Evolutionary conservation across 2,329 filamentous ascomycete species (phyloP).

Genomic region (Eutypa lata): DNA sequence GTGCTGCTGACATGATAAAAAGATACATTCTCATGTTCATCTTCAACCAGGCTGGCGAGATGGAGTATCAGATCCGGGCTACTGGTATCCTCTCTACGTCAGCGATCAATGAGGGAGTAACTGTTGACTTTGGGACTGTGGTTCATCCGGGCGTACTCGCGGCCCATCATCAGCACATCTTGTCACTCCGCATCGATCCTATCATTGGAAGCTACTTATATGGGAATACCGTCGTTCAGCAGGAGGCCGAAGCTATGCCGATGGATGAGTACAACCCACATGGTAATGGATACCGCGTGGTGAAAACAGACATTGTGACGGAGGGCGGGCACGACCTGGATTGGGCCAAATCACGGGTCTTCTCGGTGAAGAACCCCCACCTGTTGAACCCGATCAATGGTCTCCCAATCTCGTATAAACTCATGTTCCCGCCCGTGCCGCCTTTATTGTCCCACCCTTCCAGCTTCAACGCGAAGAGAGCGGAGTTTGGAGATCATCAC

Average conservation of each 20-base stretch:
- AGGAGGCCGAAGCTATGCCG: conserved; percentile 34
- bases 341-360: conserved; percentile 34
- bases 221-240: conserved; percentile 46
- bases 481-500: conserved; percentile 33
- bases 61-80: conserved; percentile 56
- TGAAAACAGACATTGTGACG: conserved; percentile 35
- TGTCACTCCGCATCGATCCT: conserved; percentile 62
- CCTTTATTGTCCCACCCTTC: conserved; percentile 21
- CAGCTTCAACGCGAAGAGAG: conserved; percentile 30
- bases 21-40: conserved; percentile 34
- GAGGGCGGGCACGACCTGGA: conserved; percentile 40
- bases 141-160: conserved; percentile 64
- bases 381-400: conserved; percentile 28
- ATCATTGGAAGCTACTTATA: conserved; percentile 55
- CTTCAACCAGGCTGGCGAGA: conserved; percentile 57
- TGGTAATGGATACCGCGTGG: conserved; percentile 58
- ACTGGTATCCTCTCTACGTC: conserved; percentile 7
- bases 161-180: conserved; percentile 70
- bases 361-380: conserved; percentile 34
- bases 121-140: conserved; percentile 55
- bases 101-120: conserved; percentile 53
- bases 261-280: conserved; percentile 67
- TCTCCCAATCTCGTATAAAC: conserved; percentile 32
- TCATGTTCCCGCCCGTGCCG: conserved; percentile 25
- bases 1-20: too few species aligned